phyloP scores from a whole-genome alignment of 495 filamentous ascomycete genomes.

The Penicillium canescens region DNA sequence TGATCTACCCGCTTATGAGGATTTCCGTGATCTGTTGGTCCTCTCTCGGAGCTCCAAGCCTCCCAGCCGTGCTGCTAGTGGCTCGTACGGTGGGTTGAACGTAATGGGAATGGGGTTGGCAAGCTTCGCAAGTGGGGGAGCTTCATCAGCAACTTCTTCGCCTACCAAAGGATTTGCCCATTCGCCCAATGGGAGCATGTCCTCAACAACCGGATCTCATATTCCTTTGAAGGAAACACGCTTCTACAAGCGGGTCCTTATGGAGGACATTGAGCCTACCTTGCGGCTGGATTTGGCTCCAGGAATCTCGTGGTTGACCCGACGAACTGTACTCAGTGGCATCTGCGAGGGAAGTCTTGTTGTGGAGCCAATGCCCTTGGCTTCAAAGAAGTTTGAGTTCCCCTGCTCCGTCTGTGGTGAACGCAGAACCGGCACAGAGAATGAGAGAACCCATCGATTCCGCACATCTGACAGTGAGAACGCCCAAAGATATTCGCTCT shows the following conservation, averaged over 20 bases:
- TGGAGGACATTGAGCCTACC: constrained; percentile 94
- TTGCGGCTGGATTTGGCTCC: constrained; percentile 85
- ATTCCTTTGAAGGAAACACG: constrained; percentile 79
- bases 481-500: constrained; percentile 86
- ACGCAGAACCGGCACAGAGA: constrained; percentile 62
- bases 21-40: constrained; percentile 77
- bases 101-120: constrained; percentile 64
- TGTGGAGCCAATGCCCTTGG: constrained; percentile 79
- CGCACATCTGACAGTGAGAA: constrained; percentile 80
- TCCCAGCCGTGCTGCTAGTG: constrained; percentile 64
- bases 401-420: constrained; percentile 92
- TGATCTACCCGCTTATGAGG: constrained; percentile 77
- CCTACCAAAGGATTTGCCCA: constrained; percentile 39
- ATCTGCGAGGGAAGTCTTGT: constrained; percentile 85
- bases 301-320: constrained; percentile 88
- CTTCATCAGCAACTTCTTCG: constrained; percentile 45
- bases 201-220: constrained; percentile 36
- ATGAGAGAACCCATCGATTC: constrained; percentile 84
- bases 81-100: constrained; percentile 64
- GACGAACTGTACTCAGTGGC: constrained; percentile 75
- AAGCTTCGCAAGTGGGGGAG: constrained; percentile 44
- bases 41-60: constrained; percentile 62
- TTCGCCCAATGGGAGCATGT: constrained; percentile 41
- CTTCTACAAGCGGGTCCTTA: constrained; percentile 86
- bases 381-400: constrained; percentile 59